Base-by-base conservation (phyloP, 2,329 filamentous ascomycete species). In the Penicillium sp. region DNA sequence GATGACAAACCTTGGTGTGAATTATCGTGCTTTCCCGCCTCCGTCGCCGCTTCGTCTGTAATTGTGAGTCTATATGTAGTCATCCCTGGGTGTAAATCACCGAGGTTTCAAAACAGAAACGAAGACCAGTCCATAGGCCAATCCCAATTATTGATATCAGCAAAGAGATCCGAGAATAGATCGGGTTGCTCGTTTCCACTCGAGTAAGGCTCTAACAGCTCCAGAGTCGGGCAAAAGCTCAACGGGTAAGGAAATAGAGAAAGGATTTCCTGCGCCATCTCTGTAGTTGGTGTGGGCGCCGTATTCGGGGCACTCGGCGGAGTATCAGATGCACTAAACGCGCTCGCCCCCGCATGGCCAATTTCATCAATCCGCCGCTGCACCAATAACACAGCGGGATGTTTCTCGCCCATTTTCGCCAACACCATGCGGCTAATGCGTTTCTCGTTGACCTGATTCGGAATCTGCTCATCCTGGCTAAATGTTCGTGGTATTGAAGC, bases 401-500 rank as follows among this genome's bases (percentile, higher is more conserved):
- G 57, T n/a, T 55, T 59, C 21, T 60, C 55, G 14, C 57, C 44
- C 52, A 60, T 57, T 4, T 22, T 60, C 22, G 46, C 48, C 14
- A 60, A 21, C 2, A 60, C 37, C 7, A 52, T 48, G 4, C 52
- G 45, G 24, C 51, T 42, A 43, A 55, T 55, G 49, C 21, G 49
- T 37, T 31, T 22, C n/a, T 60, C 57, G 10, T 55, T 44, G 1
- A 13, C 55, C 10, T 46, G 51, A 13, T 57, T 13, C 10, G 44
- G 48, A 3, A 60, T n/a, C 5, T 31, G 14, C 14, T 55, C 57
- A 21, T 27, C 52, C 10, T 57, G 52, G 14, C 51, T 49, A 44
- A 60, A 60, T 3, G 51, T 53, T n/a, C 55, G 55, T 4, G 57
- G 55, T 9, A 60, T 55, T 16, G 51, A 55, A 7, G 57, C 57